phyloP scores from a whole-genome alignment of 2,329 filamentous ascomycete species.

The Incumbomyces lentus region DNA sequence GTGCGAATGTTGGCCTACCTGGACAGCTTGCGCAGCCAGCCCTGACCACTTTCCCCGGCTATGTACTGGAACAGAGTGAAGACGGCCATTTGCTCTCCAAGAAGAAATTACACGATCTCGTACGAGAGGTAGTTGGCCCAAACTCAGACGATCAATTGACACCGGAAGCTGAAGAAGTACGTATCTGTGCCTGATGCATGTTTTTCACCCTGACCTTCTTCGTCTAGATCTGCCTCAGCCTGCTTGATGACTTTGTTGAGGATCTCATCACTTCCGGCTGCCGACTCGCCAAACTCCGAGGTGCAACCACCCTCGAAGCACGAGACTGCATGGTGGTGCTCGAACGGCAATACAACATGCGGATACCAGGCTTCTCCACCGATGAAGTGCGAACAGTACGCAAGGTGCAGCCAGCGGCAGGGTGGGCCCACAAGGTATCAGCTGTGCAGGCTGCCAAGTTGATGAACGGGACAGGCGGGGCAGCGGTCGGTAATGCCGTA shows the following conservation, averaged over 20 bases:
- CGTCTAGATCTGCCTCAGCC: conserved; percentile 65
- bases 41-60: conserved; percentile 68
- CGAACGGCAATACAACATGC: conserved; percentile 78
- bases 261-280: conserved; percentile 79
- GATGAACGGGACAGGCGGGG: conserved; percentile 12
- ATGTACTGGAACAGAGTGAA: conserved; percentile 72
- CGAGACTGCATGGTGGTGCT: conserved; percentile 75
- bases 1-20: conserved; percentile 61
- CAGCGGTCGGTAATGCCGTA: background rate
- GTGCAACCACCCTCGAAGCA: conserved; percentile 80
- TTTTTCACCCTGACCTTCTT: background rate
- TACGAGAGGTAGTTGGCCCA: conserved; percentile 82
- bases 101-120: conserved; percentile 92
- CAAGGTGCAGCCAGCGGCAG: conserved; percentile 77
- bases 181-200: conserved; percentile 18
- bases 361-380: conserved; percentile 85
- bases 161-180: conserved; percentile 91
- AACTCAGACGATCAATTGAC: conserved; percentile 60
- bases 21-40: conserved; percentile 83
- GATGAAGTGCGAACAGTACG: conserved; percentile 91
- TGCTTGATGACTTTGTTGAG: conserved; percentile 93
- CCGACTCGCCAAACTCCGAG: conserved; percentile 83
- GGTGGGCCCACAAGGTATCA: conserved; percentile 95
- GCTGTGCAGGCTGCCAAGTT: conserved; percentile 59
- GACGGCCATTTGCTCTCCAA: conserved; percentile 91